Percentiles rank a stretch among this genome's conserved stretches.
phyloP scores from a whole-genome alignment of 148 eudicot genomes.

The Pharnaceum exiguum region DNA sequence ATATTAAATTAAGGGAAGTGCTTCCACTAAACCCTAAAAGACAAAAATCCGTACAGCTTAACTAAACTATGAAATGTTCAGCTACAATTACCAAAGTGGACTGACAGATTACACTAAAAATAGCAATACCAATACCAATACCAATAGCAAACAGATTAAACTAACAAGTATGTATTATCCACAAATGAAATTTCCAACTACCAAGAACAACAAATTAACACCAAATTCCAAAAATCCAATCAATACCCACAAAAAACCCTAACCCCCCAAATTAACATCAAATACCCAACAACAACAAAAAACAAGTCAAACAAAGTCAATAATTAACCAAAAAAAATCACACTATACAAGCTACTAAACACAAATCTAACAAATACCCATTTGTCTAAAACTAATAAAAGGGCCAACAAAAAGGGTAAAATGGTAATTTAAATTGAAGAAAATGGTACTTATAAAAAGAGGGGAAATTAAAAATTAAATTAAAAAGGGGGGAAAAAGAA shows the following conservation, averaged over 20 bases:
- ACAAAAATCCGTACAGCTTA: slow-evolving; percentile 4
- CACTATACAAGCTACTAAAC: too few relatives aligned
- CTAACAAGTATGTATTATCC: background rate
- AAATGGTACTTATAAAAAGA: too few relatives aligned
- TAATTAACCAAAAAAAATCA: background rate
- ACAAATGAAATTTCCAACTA: background rate
- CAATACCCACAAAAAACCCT: slow-evolving; percentile 6
- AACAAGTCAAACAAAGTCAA: slow-evolving; percentile 4
- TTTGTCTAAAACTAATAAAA: too few relatives aligned
- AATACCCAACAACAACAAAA: slow-evolving; percentile 7
- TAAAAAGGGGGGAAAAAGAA: slow-evolving; percentile 8
- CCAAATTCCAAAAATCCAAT: background rate
- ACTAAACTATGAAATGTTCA: slow-evolving; percentile 10
- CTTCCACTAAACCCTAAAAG: slow-evolving; percentile 26
- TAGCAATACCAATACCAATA: background rate
- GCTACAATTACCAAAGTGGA: background rate
- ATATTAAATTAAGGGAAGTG: slow-evolving; percentile 6
- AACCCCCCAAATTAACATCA: background rate
- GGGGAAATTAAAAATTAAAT: background rate
- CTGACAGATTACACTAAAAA: background rate
- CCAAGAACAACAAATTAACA: slow-evolving; percentile 20
- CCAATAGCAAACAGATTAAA: background rate
- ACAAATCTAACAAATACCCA: too few relatives aligned
- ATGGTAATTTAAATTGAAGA: background rate
- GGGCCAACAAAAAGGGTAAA: background rate